These are phyloP conservation scores for Pelargonium citronellum DNA, from an alignment of 441 rosid species.

Conservation along the genomic window DNA sequence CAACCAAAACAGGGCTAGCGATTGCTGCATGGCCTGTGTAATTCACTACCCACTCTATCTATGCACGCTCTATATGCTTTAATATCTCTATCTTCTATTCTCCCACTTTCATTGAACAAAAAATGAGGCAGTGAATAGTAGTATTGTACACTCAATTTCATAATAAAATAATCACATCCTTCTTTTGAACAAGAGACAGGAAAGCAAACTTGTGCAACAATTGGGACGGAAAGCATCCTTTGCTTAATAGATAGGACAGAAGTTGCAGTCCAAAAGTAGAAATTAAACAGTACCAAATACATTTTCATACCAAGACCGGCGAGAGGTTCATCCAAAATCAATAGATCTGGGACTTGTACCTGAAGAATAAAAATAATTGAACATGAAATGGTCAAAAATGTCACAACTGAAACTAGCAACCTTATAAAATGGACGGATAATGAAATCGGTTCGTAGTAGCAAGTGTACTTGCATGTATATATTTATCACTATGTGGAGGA, in stretches of 20 bases:
- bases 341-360: slow-evolving; percentile 78
- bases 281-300: slow-evolving; percentile 19
- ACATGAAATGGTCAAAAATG: slow-evolving; percentile 15
- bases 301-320: slow-evolving; percentile 83
- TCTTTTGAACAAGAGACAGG: not conserved
- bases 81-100: not conserved
- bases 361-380: slow-evolving; percentile 27
- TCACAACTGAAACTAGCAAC: slow-evolving; percentile 13
- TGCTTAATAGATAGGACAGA: not conserved
- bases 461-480: not conserved
- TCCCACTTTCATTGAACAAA: not conserved
- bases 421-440: slow-evolving; percentile 8
- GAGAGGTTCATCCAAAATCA: slow-evolving; percentile 93
- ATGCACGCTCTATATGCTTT: not conserved
- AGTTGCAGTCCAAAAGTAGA: slow-evolving; percentile 7
- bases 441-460: not conserved
- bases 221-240: not conserved
- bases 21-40: not conserved
- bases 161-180: not conserved
- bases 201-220: not conserved
- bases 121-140: not conserved
- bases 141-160: not conserved
- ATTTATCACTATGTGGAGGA: too few species aligned
- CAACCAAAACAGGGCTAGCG: slow-evolving; percentile 12
- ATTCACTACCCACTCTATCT: not conserved